Base-by-base conservation (phyloP, 2,329 filamentous ascomycete genomes). In the Cadophora malorum region DNA sequence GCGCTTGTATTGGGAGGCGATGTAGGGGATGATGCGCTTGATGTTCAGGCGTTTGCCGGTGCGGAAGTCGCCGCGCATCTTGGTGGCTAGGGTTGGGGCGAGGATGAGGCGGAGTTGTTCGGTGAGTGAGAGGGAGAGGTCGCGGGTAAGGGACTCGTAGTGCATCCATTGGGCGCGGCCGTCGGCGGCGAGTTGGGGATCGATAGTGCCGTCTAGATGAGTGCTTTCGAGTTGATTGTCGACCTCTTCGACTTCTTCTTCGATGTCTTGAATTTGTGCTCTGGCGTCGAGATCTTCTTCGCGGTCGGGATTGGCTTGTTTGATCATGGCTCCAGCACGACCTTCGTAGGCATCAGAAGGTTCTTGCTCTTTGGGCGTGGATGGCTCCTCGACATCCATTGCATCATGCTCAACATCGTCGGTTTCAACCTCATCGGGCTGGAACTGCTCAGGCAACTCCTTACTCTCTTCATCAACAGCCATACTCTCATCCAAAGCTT, bases 21-120 rank as follows among this genome's bases (percentile, higher is more conserved):
- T 98, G 82, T 99, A 99, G 0, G 96, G 96, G 76, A 99, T 99
- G 81, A 99, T 99, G 74, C 95, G 93, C 81, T 98, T 98, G 83
- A 99, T 97, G 81, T 98, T 99, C 75, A 99, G 92, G 0, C 96
- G 91, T 80, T 99, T 99, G 71, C 96, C 96, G 0, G 96, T 99
- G 73, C 96, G 92, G 86, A 97, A 98, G 73, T 97, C 94, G 53
- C 96, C 96, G 1, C 95, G 94, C 70, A 99, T 91, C 77, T 98
- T 99, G 47, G 96, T 98, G 0, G 95, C 94, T 64, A 97, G 90
- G 0, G 95, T 98, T 0, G 96, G 96, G 0, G 93, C 93, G 49
- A 99, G 90, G 75, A 99, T 98, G 16, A 99, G 88, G 31, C 96
- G 93, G 21, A 99, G 90, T 77, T 98, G 96, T 72, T 97, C 96